Conservation (phyloP, 2,329 filamentous ascomycete species). For the Amesomyces nigricolor region DNA sequence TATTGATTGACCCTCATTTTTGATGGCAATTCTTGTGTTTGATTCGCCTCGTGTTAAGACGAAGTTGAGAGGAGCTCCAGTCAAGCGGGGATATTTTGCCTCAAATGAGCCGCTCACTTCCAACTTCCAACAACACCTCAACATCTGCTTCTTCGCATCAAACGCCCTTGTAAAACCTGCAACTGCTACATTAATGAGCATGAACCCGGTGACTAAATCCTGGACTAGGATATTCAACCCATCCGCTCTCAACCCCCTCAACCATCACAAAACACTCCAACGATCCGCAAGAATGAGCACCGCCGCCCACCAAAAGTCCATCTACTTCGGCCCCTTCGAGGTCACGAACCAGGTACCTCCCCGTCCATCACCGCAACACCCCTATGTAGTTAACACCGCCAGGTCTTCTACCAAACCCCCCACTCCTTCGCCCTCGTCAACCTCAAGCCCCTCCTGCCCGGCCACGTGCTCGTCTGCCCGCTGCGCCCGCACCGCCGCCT, state of each 20-base stretch:
- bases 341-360: conserved; percentile 64
- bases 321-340: conserved; percentile 71
- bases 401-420: conserved; percentile 83
- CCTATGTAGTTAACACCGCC: neutral
- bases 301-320: conserved; percentile 15
- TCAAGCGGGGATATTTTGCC: no score
- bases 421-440: conserved; percentile 88
- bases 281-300: conserved; percentile 12
- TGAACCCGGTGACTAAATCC: neutral
- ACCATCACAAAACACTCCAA: neutral
- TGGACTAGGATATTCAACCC: neutral
- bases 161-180: no score
- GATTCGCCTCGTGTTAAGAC: no score
- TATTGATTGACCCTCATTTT: no score
- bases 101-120: neutral
- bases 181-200: neutral
- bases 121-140: neutral
- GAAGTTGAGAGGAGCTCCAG: no score
- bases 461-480: conserved; percentile 88
- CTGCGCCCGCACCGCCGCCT: conserved; percentile 63
- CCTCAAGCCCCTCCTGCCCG: conserved; percentile 86
- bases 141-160: no score
- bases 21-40: no score
- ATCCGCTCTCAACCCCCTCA: neutral
- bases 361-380: neutral